Conservation (phyloP, 495 filamentous ascomycete species). For the Astrothelium macrocarpum region DNA sequence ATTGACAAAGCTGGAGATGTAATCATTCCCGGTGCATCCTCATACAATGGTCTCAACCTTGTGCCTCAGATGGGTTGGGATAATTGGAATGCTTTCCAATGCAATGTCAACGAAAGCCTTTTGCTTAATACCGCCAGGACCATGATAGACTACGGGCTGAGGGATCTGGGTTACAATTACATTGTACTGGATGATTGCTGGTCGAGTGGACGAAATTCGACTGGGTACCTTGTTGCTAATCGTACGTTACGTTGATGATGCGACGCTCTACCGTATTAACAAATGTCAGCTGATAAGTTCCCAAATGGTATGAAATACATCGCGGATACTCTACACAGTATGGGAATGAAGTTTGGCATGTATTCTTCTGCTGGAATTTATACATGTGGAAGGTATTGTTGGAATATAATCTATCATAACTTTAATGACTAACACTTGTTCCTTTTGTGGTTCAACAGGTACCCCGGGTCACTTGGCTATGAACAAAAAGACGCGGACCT, state of each 20-base stretch:
- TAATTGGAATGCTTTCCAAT: conserved; percentile 49
- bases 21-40: not conserved
- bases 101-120: conserved; percentile 41
- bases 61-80: conserved; percentile 38
- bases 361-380: conserved; percentile 44
- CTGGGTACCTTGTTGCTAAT: conserved; percentile 38
- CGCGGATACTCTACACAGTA: conserved; percentile 46
- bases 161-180: conserved; percentile 59
- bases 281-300: conserved; percentile 37
- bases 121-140: conserved; percentile 38
- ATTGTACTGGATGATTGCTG: conserved; percentile 60
- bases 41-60: conserved; percentile 36
- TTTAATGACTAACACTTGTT: not conserved
- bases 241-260: conserved; percentile 21
- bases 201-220: conserved; percentile 40
- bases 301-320: conserved; percentile 46
- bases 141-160: conserved; percentile 46
- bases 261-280: too few species aligned
- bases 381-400: conserved; percentile 38
- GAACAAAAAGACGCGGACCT: conserved; percentile 52
- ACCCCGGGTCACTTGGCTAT: conserved; percentile 51
- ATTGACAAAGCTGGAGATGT: conserved; percentile 1
- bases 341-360: conserved; percentile 57
- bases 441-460: conserved; percentile 23
- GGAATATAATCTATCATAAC: not conserved